Evolutionary conservation across 2,329 filamentous ascomycete species (phyloP).

Genomic region (Aureobasidium mangrovei): DNA sequence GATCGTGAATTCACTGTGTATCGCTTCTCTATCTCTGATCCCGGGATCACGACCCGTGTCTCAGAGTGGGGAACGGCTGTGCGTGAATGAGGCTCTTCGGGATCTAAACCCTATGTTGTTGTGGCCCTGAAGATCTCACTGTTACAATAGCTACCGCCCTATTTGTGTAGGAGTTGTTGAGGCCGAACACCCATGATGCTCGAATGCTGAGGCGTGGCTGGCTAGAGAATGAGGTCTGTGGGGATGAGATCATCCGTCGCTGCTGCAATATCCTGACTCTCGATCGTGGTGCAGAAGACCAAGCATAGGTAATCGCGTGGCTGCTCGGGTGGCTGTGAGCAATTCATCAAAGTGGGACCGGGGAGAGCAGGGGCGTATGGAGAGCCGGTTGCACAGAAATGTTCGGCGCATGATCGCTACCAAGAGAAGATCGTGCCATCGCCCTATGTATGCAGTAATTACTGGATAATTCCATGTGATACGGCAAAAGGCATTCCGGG

Average conservation of each 20-base stretch:
- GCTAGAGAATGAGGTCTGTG: neutral
- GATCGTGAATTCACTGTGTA: conserved; percentile 4
- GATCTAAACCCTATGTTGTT: neutral
- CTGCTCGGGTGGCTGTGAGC: neutral
- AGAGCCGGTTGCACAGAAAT: neutral
- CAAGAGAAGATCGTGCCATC: conserved; percentile 5
- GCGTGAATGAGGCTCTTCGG: conserved; percentile 10
- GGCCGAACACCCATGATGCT: neutral
- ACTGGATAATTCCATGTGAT: neutral
- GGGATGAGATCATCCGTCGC: neutral
- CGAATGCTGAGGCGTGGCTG: neutral
- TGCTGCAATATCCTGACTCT: neutral
- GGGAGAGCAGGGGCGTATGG: neutral
- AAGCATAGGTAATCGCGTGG: neutral
- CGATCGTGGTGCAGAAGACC: neutral
- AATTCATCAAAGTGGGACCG: neutral
- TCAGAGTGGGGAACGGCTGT: neutral
- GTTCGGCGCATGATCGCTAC: conserved; percentile 4
- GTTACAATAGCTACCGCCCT: neutral
- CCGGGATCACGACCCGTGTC: conserved; percentile 1
- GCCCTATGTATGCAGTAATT: neutral
- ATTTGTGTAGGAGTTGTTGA: neutral
- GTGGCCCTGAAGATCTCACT: conserved; percentile 7
- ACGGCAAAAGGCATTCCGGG: neutral
- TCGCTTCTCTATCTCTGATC: neutral